Evolutionary conservation across 768 basidiomycete genomes (phyloP).

Genomic region (Boletus subcaerulescens): DNA sequence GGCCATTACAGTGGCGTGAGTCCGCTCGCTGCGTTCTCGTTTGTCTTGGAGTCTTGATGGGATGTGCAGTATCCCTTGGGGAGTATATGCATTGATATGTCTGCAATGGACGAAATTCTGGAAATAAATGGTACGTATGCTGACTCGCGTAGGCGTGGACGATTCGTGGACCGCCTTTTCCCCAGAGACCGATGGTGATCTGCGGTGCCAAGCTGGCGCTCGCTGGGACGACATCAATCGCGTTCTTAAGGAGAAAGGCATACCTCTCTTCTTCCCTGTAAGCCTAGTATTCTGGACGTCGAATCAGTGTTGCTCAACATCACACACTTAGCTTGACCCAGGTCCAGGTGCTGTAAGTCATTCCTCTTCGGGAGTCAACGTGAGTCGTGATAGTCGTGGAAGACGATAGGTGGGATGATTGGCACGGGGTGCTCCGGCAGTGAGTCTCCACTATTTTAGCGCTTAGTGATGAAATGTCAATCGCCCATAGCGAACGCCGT

Average conservation of each 20-base stretch:
- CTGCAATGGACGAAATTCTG: slow-evolving; percentile 64
- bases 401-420: slow-evolving; percentile 89
- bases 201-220: slow-evolving; percentile 73
- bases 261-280: slow-evolving; percentile 86
- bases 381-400: slow-evolving; percentile 11
- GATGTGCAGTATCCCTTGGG: slow-evolving; percentile 41
- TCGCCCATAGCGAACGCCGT: slow-evolving; percentile 64
- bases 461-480: not conserved
- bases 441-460: slow-evolving; percentile 33
- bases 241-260: slow-evolving; percentile 60
- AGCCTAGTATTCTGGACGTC: slow-evolving; percentile 16
- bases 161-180: not conserved
- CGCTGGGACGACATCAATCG: slow-evolving; percentile 79
- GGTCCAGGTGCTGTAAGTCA: slow-evolving; percentile 62
- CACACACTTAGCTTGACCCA: slow-evolving; percentile 56
- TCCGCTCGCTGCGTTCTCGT: not conserved
- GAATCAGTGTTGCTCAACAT: not conserved
- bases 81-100: slow-evolving; percentile 66
- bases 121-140: slow-evolving; percentile 47
- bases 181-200: slow-evolving; percentile 67
- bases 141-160: not conserved
- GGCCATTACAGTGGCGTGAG: slow-evolving; percentile 79
- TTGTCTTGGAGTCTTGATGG: slow-evolving; percentile 1
- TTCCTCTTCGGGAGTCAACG: not conserved
- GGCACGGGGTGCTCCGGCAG: slow-evolving; percentile 86